Base-by-base conservation (phyloP, 345 rosid genomes). In the Geranium brycei region DNA sequence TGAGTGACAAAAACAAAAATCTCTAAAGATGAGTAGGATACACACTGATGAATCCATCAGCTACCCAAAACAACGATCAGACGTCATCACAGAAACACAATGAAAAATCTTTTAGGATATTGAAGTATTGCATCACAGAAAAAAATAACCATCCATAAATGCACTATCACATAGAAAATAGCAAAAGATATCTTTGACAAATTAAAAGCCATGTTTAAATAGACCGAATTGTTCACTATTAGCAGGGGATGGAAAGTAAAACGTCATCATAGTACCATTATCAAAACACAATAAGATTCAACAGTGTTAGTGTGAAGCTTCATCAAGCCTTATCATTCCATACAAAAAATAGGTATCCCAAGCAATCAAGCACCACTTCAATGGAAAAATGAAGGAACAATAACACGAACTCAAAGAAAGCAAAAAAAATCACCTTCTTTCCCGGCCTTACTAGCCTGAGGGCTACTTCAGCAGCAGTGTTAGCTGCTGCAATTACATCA, bases 401-500 rank as follows among this genome's bases (percentile, higher is more conserved):
- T 5, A 23, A 35, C 8, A 23, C 11, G 14, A 31, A 19, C 38
- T 12, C 23, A n/a, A 68, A 2, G 31, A 31, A 32, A 12, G 60
- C 17, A 71, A 31, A 47, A 15, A 51, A 68, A 6, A 56, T 62
- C 77, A 95, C 99, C 85, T 87, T 95, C 78, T 85, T 91, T 30
- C 97, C 99, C 0, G 99, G 99, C 72, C 92, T 87, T 8, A 95
- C 96, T 51, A 95, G 96, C 84, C 97, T 88, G 76, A 95, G 73
- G 65, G 97, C 97, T 80, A 91, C 99, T 82, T 95, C 97, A 68
- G 97, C 96, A 10, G 97, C 96, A 6, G 97, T 88, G 66, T 88
- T 88, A 0, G 92, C 95, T 0, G 99, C 99, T 31, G 91, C 87
- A 73, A 95, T 78, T 68, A 87, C 96, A 79, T 95, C 96, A 77